phyloP scores from a whole-genome alignment of 225 moss, liverwort and hornwort genomes.

The Neckera pumila region DNA sequence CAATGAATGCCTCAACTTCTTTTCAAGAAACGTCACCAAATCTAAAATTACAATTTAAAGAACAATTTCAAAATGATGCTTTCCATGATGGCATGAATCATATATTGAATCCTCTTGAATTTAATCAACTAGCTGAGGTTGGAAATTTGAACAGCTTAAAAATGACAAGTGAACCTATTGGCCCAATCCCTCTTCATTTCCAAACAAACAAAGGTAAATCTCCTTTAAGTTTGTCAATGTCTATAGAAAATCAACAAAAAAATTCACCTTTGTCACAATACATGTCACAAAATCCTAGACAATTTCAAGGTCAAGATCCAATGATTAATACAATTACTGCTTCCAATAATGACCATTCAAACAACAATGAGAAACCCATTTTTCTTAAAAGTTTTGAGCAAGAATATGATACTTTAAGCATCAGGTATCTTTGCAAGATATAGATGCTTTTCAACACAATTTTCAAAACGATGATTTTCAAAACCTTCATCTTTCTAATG shows the following conservation, averaged over 20 bases:
- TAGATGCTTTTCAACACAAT: background rate
- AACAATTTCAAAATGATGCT: background rate
- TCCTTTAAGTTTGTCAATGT: background rate
- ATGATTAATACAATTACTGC: background rate
- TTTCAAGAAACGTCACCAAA: background rate
- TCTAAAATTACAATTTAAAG: background rate
- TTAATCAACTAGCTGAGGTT: background rate
- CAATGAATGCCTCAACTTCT: background rate
- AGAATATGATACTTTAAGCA: background rate
- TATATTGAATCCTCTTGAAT: background rate
- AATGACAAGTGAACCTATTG: background rate
- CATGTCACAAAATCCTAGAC: background rate
- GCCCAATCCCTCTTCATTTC: background rate
- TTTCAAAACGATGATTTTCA: background rate
- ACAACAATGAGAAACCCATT: background rate
- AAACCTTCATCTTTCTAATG: background rate
- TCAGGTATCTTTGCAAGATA: background rate
- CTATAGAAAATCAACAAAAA: background rate
- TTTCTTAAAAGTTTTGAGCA: background rate
- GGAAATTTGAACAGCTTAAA: background rate
- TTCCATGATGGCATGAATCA: background rate
- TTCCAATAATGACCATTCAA: background rate
- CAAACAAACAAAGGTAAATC: background rate
- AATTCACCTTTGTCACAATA: background rate
- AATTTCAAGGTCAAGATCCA: background rate